These are phyloP conservation scores for Schizothecium vesticola DNA, from an alignment of 495 filamentous ascomycete genomes.

Conservation along the genomic window DNA sequence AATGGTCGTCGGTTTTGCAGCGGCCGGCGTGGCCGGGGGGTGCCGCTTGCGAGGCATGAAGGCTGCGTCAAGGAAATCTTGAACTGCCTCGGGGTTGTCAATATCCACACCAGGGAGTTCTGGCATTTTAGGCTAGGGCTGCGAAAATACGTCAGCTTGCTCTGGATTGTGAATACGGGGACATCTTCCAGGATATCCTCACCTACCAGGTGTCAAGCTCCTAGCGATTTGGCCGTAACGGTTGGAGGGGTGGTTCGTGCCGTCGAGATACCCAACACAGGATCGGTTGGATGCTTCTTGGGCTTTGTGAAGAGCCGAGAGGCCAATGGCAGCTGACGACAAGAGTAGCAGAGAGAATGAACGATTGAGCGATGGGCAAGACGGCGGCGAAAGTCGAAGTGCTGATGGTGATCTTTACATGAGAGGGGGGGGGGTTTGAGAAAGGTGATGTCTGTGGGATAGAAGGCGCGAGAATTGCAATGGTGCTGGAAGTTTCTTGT, in stretches of 20 bases:
- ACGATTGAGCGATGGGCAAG: neutral
- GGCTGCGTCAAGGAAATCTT: neutral
- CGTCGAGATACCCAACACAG: too few relatives aligned
- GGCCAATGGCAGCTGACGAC: too few relatives aligned
- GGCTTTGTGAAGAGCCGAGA: too few relatives aligned
- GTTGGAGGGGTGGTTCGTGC: too few relatives aligned
- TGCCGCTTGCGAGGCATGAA: neutral
- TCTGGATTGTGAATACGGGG: neutral
- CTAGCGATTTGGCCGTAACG: neutral
- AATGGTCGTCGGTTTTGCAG: neutral
- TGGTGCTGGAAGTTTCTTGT: neutral
- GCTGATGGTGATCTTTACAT: neutral
- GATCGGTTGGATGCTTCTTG: too few relatives aligned
- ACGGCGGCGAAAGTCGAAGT: neutral
- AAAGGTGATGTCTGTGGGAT: neutral
- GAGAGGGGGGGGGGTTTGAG: neutral
- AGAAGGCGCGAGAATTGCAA: neutral
- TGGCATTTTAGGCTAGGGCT: neutral
- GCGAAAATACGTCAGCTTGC: neutral
- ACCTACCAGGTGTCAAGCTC: neutral
- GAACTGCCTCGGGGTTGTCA: neutral
- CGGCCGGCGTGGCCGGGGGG: too few relatives aligned
- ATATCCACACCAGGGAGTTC: neutral
- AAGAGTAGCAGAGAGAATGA: neutral
- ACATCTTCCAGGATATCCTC: neutral